Percentiles rank a stretch among this genome's conserved stretches.
Conservation (phyloP, 345 rosid genomes). For the Murraya koenigii region DNA sequence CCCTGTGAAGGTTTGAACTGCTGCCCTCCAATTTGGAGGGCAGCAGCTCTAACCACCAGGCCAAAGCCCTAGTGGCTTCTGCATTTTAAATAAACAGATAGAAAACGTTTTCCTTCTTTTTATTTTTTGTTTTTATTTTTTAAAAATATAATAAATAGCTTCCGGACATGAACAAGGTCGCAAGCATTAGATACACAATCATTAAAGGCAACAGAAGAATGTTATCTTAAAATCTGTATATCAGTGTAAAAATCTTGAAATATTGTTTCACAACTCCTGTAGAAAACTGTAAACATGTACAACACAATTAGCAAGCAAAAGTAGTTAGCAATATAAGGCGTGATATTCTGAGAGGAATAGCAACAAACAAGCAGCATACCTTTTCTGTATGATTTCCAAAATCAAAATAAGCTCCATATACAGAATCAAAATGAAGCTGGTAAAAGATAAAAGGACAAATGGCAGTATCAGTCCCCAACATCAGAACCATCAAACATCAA, state of each 20-base stretch:
- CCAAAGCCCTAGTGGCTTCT: too few relatives aligned
- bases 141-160: neutral
- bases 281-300: neutral
- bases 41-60: too few relatives aligned
- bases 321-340: neutral
- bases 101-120: neutral
- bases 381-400: constrained; percentile 92
- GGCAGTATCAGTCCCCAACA: neutral
- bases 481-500: neutral
- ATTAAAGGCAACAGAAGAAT: neutral
- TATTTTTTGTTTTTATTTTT: too few relatives aligned
- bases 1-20: too few relatives aligned
- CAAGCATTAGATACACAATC: neutral
- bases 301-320: neutral
- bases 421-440: constrained; percentile 87
- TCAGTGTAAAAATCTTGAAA: neutral
- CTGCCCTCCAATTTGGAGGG: too few relatives aligned
- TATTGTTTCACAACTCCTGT: neutral
- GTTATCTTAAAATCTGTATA: neutral
- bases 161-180: too few relatives aligned
- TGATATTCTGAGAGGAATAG: constrained; percentile 6
- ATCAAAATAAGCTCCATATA: constrained; percentile 79
- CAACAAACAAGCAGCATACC: constrained; percentile 34
- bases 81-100: neutral
- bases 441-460: constrained; percentile 4